Evolutionary conservation across 73 alveolate genomes (phyloP), one percentile per base, ranked within the genome.

Genomic region (Paramecium octaurelia): DNA sequence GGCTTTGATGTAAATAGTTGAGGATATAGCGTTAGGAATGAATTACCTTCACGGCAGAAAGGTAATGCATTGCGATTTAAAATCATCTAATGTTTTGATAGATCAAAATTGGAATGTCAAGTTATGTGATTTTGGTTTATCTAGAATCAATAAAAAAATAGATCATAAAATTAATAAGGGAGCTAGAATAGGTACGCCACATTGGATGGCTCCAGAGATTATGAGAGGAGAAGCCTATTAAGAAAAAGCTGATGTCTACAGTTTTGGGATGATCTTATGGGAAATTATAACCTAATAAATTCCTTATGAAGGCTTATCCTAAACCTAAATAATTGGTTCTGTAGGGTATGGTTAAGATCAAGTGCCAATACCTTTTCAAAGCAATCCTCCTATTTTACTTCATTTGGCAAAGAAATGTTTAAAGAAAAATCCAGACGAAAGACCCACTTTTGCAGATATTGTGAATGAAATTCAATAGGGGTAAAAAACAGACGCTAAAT

Each of bases 121-220:
- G 88, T 92, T 98, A 69, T 95, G 98, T 83, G 99, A 98, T 88
- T 98, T 98, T 85, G 99, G 99, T 10, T 91, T 98, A 4, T 96
- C 99, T 31, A 75, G 97, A 85, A 92, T 95, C 70, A 95, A 92
- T 40, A 93, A 93, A 34, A 90, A 86, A 88, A 87, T 64, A 10
- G 86, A 60, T 21, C 38, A 60, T 23, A 87, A 87, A 64, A 36
- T 21, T 14, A 76, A 54, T 40, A 92, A 95, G 5, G 69, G 69
- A 54, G 69, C 31, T 18, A 92, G 76, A 80, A 50, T 93, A 4
- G 98, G 99, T 46, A 97, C 98, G 12, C 92, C 95, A 42, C 92
- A 80, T 23, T 97, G 98, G 97, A 93, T 97, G 98, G 99, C 99
- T 5, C 99, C 99, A 8, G 99, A 97, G 93, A 96, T 97, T 71